phyloP scores from a whole-genome alignment of 1,284 basidiomycete genomes.

The Earliella scabrosa region DNA sequence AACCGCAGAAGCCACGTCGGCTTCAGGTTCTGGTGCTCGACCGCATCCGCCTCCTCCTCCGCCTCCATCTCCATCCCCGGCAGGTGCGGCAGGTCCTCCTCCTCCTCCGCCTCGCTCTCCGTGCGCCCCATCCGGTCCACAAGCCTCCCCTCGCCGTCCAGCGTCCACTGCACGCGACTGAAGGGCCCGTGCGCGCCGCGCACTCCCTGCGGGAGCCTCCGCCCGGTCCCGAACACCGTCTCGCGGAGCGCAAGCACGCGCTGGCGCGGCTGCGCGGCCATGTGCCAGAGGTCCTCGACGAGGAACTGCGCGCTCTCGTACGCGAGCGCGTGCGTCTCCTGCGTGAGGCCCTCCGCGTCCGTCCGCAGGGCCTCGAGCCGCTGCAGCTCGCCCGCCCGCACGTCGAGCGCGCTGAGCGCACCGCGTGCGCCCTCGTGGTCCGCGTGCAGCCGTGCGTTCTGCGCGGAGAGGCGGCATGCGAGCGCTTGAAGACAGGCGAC shows the following conservation, averaged over 20 bases:
- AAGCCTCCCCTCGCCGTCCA: slow-evolving; percentile 61
- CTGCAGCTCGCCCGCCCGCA: slow-evolving; percentile 48
- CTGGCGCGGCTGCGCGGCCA: slow-evolving; percentile 60
- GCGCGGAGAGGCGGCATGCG: slow-evolving; percentile 52
- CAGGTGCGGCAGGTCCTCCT: slow-evolving; percentile 46
- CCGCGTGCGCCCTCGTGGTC: slow-evolving; percentile 57
- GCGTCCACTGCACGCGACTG: slow-evolving; percentile 68
- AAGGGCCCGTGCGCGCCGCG: slow-evolving; percentile 60
- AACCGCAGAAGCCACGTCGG: slow-evolving; percentile 76
- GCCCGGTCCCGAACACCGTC: slow-evolving; percentile 58
- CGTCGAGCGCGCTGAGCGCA: slow-evolving; percentile 50
- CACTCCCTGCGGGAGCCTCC: slow-evolving; percentile 42
- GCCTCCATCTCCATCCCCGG: slow-evolving; percentile 37
- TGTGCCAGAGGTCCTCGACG: slow-evolving; percentile 66
- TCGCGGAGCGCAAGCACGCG: slow-evolving; percentile 64
- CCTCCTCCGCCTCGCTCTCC: slow-evolving; percentile 77
- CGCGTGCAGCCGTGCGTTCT: slow-evolving; percentile 56
- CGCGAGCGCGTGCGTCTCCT: slow-evolving; percentile 67
- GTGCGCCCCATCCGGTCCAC: slow-evolving; percentile 73
- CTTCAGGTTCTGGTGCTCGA: slow-evolving; percentile 60
- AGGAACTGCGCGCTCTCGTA: slow-evolving; percentile 75
- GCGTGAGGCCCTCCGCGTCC: slow-evolving; percentile 55
- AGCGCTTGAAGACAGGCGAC: slow-evolving; percentile 52
- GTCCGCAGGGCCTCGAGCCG: slow-evolving; percentile 53
- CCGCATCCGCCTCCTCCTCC: slow-evolving; percentile 56